Conservation (phyloP, 768 basidiomycete genomes). For the Phylloporus rhodoxanthus region DNA sequence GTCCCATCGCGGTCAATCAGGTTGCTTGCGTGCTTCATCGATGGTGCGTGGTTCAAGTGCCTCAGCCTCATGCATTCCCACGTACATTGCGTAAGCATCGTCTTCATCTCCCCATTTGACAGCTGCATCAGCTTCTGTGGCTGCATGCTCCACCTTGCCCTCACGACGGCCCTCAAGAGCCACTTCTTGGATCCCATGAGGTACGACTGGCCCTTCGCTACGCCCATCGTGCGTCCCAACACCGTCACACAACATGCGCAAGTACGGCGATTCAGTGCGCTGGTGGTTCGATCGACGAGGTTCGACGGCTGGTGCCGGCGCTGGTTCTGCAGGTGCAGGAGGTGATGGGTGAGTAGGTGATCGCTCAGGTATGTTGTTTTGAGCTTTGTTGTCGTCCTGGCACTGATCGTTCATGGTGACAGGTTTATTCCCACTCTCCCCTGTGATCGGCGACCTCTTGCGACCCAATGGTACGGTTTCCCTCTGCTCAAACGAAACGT, state of each 20-base stretch:
- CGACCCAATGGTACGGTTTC: not conserved
- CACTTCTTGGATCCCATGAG: not conserved
- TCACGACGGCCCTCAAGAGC: not conserved
- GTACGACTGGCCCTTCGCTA: too few species aligned
- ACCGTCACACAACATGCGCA: not conserved
- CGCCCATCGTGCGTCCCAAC: too few species aligned
- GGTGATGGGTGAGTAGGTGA: too few species aligned
- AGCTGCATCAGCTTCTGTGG: too few species aligned
- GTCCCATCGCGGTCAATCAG: not conserved
- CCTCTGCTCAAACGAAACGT: not conserved
- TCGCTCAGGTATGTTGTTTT: too few species aligned
- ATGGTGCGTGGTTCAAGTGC: not conserved
- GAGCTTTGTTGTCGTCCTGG: too few species aligned
- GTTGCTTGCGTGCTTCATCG: not conserved
- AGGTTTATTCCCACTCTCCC: too few species aligned
- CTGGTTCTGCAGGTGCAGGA: not conserved
- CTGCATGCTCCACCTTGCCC: too few species aligned
- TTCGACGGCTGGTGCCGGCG: not conserved
- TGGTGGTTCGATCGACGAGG: not conserved
- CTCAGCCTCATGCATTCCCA: not conserved
- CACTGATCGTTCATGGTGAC: too few species aligned
- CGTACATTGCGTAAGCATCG: not conserved
- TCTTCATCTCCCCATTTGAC: not conserved
- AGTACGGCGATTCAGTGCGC: not conserved
- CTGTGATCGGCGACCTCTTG: not conserved